These are phyloP conservation scores for Phlyctochytrium planicorne DNA, from an alignment of 192 early-diverging fungal species.

Conservation along the genomic window DNA sequence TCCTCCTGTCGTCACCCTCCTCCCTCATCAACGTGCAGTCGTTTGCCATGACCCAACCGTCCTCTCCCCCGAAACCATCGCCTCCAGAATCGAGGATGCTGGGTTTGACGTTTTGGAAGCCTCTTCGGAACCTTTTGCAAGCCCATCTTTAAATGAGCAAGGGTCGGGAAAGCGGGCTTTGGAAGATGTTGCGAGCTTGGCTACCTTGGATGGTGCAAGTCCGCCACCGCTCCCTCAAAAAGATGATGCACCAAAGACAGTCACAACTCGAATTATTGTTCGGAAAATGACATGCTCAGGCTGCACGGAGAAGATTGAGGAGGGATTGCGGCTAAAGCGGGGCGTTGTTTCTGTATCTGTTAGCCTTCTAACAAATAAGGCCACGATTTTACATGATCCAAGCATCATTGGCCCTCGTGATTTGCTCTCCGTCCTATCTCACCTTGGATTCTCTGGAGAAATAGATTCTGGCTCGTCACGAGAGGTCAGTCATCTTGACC, in stretches of 20 bases:
- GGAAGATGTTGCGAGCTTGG: background rate
- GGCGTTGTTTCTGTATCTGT: constrained; percentile 29
- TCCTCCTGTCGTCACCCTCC: constrained; percentile 55
- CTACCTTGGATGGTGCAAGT: background rate
- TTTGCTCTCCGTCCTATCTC: constrained; percentile 51
- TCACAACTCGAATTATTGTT: constrained; percentile 30
- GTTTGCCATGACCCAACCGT: constrained; percentile 45
- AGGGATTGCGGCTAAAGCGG: constrained; percentile 7
- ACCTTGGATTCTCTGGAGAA: constrained; percentile 56
- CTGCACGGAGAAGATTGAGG: constrained; percentile 42
- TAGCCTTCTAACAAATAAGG: constrained; percentile 35
- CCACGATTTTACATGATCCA: constrained; percentile 46
- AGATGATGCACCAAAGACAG: no score
- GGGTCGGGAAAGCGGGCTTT: no score
- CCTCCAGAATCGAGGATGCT: constrained; percentile 61
- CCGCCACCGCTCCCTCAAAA: background rate
- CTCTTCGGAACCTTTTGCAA: no score
- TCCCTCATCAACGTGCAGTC: constrained; percentile 54
- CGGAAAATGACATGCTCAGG: constrained; percentile 51
- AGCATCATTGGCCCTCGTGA: constrained; percentile 56
- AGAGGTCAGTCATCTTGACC: background rate
- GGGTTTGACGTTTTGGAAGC: constrained; percentile 68
- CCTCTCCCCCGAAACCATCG: constrained; percentile 35
- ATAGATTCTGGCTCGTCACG: constrained; percentile 11
- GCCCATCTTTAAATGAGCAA: no score